These are phyloP conservation scores for Ambispora gerdemannii DNA, from an alignment of 192 early-diverging fungal genomes.

Conservation along the genomic window DNA sequence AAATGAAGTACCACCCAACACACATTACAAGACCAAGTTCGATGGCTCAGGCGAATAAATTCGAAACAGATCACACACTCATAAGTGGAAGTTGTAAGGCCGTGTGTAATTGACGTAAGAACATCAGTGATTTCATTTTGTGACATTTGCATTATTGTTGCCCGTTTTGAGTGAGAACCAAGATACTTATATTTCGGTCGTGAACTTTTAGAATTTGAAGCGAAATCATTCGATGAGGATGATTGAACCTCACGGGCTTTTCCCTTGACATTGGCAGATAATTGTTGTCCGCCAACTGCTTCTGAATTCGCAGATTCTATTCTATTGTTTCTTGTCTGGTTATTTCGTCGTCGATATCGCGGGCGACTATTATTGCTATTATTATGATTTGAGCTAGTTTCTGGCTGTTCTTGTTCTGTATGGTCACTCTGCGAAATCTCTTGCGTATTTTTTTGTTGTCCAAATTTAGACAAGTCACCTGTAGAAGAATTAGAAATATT, in stretches of 20 bases:
- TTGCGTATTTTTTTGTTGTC: too few species aligned
- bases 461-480: too few species aligned
- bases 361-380: neutral
- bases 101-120: slow-evolving; percentile 58
- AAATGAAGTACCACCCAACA: slow-evolving; percentile 94
- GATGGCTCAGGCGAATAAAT: slow-evolving; percentile 62
- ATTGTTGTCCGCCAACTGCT: neutral
- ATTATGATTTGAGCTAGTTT: neutral
- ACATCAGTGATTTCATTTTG: slow-evolving; percentile 52
- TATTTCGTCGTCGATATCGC: neutral
- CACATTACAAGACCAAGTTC: slow-evolving; percentile 79
- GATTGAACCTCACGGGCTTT: neutral
- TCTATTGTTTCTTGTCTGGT: too few species aligned
- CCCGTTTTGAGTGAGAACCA: neutral
- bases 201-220: neutral
- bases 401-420: too few species aligned
- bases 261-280: neutral
- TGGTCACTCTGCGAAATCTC: too few species aligned
- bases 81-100: slow-evolving; percentile 67
- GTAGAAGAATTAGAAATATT: too few species aligned
- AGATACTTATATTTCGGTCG: neutral
- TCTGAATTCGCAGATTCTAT: neutral
- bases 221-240: neutral
- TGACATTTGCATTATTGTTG: slow-evolving; percentile 19
- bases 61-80: slow-evolving; percentile 99